These are phyloP conservation scores for Raddia distichophylla DNA, from an alignment of 176 grass and related monocot species.

Conservation along the genomic window DNA sequence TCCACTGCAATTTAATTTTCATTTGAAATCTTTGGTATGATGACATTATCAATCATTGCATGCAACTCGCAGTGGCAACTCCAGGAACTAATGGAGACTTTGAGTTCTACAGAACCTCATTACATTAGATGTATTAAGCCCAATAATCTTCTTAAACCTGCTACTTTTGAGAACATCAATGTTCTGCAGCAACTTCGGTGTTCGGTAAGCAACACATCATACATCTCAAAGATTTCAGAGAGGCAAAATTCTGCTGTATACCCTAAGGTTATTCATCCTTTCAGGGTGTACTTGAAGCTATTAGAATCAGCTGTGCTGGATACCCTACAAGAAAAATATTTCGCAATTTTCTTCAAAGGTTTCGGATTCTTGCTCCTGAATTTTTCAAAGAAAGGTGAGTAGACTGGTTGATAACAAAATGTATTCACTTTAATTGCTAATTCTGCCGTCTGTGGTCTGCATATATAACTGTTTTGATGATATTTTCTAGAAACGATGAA, in stretches of 20 bases:
- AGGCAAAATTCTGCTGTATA: not conserved
- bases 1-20: conserved; percentile 5
- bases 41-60: conserved; percentile 34
- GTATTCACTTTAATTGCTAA: not conserved
- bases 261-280: conserved; percentile 35
- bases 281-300: conserved; percentile 98
- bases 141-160: conserved; percentile 87
- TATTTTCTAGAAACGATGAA: conserved; percentile 67
- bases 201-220: conserved; percentile 59
- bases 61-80: conserved; percentile 71
- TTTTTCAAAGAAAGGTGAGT: conserved; percentile 69
- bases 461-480: conserved; percentile 38
- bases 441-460: conserved; percentile 9
- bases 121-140: conserved; percentile 97
- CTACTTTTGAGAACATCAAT: conserved; percentile 79
- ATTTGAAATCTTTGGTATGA: conserved; percentile 27
- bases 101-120: conserved; percentile 86
- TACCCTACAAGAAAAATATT: conserved; percentile 94
- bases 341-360: conserved; percentile 82
- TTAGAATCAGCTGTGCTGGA: conserved; percentile 96
- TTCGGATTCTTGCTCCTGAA: conserved; percentile 79
- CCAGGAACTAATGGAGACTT: conserved; percentile 86
- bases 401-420: conserved; percentile 19
- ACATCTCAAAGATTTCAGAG: conserved; percentile 9
- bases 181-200: conserved; percentile 92